Evolutionary conservation across 2,329 filamentous ascomycete species (phyloP).

Genomic region (Stagonosporopsis tanaceti): DNA sequence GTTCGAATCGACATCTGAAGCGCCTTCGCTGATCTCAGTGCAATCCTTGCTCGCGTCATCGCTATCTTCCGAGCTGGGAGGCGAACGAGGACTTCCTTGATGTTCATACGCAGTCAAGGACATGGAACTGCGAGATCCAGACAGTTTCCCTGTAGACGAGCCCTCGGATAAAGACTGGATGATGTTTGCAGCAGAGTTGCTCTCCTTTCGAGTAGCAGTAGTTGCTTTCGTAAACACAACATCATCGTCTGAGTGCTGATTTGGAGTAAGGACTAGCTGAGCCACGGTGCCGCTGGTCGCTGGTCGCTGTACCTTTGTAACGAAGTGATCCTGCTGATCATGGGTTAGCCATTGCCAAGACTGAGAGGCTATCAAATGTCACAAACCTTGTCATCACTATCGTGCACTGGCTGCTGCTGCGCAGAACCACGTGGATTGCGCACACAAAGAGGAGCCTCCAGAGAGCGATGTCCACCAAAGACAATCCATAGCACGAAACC

Average conservation of each 20-base stretch:
- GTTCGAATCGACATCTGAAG: too few species aligned
- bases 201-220: background rate
- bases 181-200: background rate
- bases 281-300: too few species aligned
- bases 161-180: background rate
- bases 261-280: background rate
- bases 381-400: background rate
- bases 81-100: background rate
- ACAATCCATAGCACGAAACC: background rate
- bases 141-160: background rate
- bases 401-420: background rate
- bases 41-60: background rate
- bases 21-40: too few species aligned
- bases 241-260: background rate
- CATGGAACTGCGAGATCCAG: background rate
- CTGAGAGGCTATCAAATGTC: background rate
- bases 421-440: background rate
- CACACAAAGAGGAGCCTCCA: background rate
- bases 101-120: background rate
- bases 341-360: background rate
- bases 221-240: background rate
- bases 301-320: background rate
- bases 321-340: background rate
- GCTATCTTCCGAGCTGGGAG: background rate
- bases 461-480: background rate